Evolutionary conservation across 1,139 yeast genomes (phyloP).

Genomic region (Neolecta irregularis): DNA sequence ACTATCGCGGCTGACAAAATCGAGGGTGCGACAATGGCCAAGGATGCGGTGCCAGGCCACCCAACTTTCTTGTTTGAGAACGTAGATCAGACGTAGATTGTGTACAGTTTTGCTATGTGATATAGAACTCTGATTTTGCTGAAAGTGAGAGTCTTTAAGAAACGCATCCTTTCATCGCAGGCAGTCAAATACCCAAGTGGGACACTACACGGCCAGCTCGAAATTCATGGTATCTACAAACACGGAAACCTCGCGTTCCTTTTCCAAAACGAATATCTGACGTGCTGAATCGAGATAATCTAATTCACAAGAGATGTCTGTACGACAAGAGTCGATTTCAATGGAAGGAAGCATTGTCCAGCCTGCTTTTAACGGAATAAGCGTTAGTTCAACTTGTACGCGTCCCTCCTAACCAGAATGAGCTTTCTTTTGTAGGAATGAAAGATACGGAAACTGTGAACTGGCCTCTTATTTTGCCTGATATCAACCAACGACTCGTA

Average conservation of each 20-base stretch:
- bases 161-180: no score
- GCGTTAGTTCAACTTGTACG: not conserved
- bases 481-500: conserved; percentile 1
- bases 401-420: not conserved
- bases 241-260: no score
- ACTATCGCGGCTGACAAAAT: conserved; percentile 50
- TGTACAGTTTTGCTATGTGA: no score
- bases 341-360: conserved; percentile 1
- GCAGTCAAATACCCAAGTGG: no score
- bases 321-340: not conserved
- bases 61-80: conserved; percentile 76
- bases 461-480: conserved; percentile 1
- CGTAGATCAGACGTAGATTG: no score
- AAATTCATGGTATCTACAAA: no score
- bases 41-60: conserved; percentile 78
- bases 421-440: not conserved
- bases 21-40: conserved; percentile 36
- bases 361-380: conserved; percentile 4
- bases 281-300: no score
- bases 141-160: no score
- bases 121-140: no score
- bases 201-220: no score
- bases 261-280: no score
- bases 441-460: not conserved
- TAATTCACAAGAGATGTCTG: not conserved